Base-by-base conservation (phyloP, 805 yeast genomes). In the Ogataea ramenticola region DNA sequence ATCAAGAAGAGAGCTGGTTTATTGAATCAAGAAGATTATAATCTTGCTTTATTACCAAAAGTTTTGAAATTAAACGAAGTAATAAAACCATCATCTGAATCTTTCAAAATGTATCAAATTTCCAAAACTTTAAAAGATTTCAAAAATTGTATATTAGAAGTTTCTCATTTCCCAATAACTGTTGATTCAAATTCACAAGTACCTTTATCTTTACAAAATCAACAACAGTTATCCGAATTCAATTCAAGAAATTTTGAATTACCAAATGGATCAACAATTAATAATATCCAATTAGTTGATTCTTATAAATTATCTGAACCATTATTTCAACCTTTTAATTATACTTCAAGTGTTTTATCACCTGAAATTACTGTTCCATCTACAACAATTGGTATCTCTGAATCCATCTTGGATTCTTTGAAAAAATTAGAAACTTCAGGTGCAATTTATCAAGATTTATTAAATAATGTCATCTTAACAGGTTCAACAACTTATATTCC, bases 281-380 rank as follows among this genome's bases (percentile, higher is more conserved):
- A 48, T 24, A 64, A 67, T 14, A 68, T 79, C 41, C 75, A 75
- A 8, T 19, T 24, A 4, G 64, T 70, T 34, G 84, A 82, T 44
- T 74, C 82, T 47, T 64, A 70, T 44, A 61, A 72, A 34, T 62
- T 82, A 40, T 65, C 82, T 8, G 95, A 87, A 62, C 80, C 87
- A 7, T 59, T 87, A 42, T 85, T 86, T 66, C 75, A 77, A 45
- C 95, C 95, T 2, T 64, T 69, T 20, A 64, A 66, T 27, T 72
- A 71, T 51, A 69, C 44, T 55, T 64, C 26, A 60, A 62, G 1
- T 65, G 3, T 16, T 8, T 20, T 39, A 19, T 27, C 71, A 30
- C 70, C 71, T 6, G 61, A 60, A 2, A 56, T 67, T 21, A 74
- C 68, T 33, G 65, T 74, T 42, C 71, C 78, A 7, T 67, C 67